Conservation (phyloP, 495 filamentous ascomycete genomes). For the Xylona heveae region DNA sequence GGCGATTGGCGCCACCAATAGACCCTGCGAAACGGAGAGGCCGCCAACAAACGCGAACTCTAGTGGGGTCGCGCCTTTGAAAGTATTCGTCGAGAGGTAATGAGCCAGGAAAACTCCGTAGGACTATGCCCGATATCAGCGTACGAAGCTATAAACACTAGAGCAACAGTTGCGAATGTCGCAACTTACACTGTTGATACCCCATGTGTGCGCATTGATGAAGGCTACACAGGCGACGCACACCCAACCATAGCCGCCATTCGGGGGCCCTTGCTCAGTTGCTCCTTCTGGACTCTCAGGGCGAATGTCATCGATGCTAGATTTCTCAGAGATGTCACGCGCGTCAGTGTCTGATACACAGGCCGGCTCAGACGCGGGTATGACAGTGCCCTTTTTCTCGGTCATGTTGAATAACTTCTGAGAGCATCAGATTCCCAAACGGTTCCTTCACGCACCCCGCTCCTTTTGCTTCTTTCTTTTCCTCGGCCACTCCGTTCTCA, state of each 20-base stretch:
- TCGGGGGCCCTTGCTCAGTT: no score
- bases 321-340: no score
- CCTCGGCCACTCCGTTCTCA: no score
- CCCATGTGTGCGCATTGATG: constrained; percentile 25
- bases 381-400: no score
- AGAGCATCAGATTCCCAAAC: no score
- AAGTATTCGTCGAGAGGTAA: constrained; percentile 23
- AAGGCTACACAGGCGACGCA: constrained; percentile 15
- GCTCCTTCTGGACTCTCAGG: no score
- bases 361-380: no score
- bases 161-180: background rate
- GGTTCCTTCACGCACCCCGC: no score
- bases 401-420: no score
- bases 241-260: constrained; percentile 30
- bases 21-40: constrained; percentile 23
- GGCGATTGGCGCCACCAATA: constrained; percentile 26
- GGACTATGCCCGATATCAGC: constrained; percentile 11
- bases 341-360: no score
- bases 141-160: background rate
- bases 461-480: no score
- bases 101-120: constrained; percentile 29
- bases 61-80: constrained; percentile 20
- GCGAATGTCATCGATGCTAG: no score
- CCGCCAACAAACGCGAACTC: constrained; percentile 32
- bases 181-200: constrained; percentile 13